These are phyloP conservation scores for Chaetomiaceae sp. DNA, from an alignment of 2,329 filamentous ascomycete genomes.

Conservation along the genomic window DNA sequence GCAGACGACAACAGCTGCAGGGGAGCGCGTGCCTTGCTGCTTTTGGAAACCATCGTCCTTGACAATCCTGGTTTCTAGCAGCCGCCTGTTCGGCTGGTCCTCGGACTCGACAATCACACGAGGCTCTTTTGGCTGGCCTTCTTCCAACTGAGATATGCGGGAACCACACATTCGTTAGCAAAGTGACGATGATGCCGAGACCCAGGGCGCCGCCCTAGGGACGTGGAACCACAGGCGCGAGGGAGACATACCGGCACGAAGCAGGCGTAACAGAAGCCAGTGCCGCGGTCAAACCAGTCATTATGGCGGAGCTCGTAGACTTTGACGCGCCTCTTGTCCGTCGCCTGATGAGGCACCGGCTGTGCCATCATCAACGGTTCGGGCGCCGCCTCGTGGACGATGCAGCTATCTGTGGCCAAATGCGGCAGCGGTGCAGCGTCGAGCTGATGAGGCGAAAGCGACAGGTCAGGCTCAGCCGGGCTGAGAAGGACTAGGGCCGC, in stretches of 20 bases:
- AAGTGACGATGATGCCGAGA: background rate
- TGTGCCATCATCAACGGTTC: constrained; percentile 68
- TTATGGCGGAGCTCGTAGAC: constrained; percentile 98
- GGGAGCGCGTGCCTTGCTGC: constrained; percentile 70
- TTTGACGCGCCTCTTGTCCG: constrained; percentile 79
- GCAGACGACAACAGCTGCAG: constrained; percentile 22
- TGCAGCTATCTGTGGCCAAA: constrained; percentile 47
- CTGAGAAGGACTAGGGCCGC: constrained; percentile 53
- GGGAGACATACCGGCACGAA: constrained; percentile 61
- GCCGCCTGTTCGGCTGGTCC: constrained; percentile 75
- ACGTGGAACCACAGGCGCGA: background rate
- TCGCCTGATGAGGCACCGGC: constrained; percentile 63
- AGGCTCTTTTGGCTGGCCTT: constrained; percentile 68
- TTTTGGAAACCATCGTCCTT: constrained; percentile 98
- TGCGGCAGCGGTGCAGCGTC: constrained; percentile 48
- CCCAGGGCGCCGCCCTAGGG: background rate
- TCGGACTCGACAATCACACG: constrained; percentile 90
- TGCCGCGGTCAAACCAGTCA: constrained; percentile 98
- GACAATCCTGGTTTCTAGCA: constrained; percentile 84
- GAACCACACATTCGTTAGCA: background rate
- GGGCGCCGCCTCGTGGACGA: constrained; percentile 50
- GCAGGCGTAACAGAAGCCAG: constrained; percentile 85
- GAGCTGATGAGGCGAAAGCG: constrained; percentile 54
- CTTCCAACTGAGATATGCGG: constrained; percentile 43
- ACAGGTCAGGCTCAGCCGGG: constrained; percentile 52